Evolutionary conservation across 2,329 filamentous ascomycete genomes (phyloP).

Genomic region (Ceratocystis ficicola): DNA sequence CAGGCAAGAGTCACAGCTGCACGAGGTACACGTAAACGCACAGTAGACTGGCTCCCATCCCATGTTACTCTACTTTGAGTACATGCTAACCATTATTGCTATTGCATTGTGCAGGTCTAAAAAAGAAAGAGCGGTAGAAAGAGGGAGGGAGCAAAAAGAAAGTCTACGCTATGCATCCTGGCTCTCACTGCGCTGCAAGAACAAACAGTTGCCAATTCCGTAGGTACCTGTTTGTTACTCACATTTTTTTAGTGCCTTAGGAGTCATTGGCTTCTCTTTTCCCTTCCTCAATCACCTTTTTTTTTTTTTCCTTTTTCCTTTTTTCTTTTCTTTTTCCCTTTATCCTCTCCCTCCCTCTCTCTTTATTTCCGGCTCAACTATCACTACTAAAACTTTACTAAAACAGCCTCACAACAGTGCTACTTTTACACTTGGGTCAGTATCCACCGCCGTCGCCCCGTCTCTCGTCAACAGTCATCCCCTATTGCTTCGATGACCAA

Average conservation of each 20-base stretch:
- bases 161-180: neutral
- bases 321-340: neutral
- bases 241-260: slow-evolving; percentile 1
- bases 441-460: neutral
- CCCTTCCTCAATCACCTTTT: neutral
- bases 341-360: neutral
- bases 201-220: neutral
- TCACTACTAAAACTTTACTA: neutral
- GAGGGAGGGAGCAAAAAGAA: neutral
- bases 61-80: too few relatives aligned
- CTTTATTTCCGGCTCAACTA: neutral
- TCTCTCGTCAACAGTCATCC: neutral
- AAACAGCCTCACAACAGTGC: neutral
- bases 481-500: neutral
- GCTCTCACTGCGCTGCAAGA: neutral
- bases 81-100: too few relatives aligned
- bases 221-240: neutral
- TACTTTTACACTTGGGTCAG: neutral
- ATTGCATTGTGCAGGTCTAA: too few relatives aligned
- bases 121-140: too few relatives aligned
- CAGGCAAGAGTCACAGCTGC: neutral
- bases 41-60: neutral
- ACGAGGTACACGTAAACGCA: neutral
- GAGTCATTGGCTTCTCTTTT: neutral
- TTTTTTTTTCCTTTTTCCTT: neutral